phyloP scores from a whole-genome alignment of 2,329 filamentous ascomycete genomes.

The Diaporthe vaccinii region DNA sequence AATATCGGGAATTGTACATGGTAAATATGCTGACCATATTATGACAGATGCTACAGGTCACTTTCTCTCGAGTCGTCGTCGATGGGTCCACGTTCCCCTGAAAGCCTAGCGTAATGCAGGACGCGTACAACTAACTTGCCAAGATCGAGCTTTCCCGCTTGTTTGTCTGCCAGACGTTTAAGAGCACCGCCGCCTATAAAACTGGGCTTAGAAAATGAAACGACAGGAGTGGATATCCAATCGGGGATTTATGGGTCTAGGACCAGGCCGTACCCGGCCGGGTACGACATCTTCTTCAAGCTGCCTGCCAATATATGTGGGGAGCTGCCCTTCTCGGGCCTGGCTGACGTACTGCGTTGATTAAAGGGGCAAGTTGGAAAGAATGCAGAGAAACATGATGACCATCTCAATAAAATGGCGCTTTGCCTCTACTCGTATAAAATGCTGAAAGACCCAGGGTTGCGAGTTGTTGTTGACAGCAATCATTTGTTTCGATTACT shows the following conservation, averaged over 20 bases:
- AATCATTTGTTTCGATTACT: not conserved
- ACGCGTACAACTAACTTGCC: constrained; percentile 19
- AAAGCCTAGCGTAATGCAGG: constrained; percentile 9
- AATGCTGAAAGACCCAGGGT: not conserved
- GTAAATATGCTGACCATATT: not conserved
- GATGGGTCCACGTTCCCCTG: not conserved
- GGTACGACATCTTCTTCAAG: not conserved
- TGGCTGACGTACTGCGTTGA: constrained; percentile 3
- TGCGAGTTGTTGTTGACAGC: not conserved
- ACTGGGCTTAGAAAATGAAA: not conserved
- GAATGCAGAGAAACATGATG: not conserved
- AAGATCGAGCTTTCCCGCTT: not conserved
- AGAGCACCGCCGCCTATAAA: not conserved
- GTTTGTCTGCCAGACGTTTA: not conserved
- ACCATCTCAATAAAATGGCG: not conserved
- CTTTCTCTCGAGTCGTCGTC: not conserved
- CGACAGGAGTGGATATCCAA: not conserved
- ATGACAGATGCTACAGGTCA: not conserved
- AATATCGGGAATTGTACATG: not conserved
- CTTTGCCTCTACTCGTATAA: not conserved
- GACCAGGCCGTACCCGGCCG: not conserved
- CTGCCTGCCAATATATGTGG: not conserved
- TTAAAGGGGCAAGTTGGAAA: not conserved
- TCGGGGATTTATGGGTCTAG: not conserved
- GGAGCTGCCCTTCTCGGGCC: not conserved